A percentile compares a stretch with the other conserved stretches of the same genome.
Conservation (phyloP, 202 grass and related monocot species). For the Saccharum hybrid region DNA sequence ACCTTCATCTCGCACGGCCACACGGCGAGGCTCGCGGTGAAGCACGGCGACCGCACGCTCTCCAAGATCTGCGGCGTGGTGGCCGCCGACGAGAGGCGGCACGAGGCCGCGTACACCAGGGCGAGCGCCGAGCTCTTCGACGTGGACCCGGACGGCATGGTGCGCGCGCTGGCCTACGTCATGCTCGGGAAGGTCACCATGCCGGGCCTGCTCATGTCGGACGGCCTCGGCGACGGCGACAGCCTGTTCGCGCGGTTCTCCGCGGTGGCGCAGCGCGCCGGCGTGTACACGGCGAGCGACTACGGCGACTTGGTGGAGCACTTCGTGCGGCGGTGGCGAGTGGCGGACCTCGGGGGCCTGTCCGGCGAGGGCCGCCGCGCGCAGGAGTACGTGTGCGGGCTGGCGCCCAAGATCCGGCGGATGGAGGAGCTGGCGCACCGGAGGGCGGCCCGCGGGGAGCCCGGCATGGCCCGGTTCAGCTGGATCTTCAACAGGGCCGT, state of each 20-base stretch:
- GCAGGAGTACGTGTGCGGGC: conserved; percentile 63
- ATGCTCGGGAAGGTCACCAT: conserved; percentile 70
- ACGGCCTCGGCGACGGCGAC: neutral
- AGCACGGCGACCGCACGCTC: conserved; percentile 51
- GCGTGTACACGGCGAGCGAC: conserved; percentile 69
- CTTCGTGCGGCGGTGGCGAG: conserved; percentile 56
- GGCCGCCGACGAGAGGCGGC: conserved; percentile 72
- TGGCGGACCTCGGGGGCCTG: conserved; percentile 48
- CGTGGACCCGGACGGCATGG: conserved; percentile 58
- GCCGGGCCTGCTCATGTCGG: conserved; percentile 56
- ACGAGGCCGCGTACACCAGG: conserved; percentile 59
- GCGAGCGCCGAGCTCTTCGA: conserved; percentile 53
- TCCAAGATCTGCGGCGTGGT: conserved; percentile 62
- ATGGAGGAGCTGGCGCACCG: conserved; percentile 43
- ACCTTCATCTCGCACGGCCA: conserved; percentile 58
- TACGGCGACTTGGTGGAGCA: conserved; percentile 70
- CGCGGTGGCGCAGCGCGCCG: conserved; percentile 50
- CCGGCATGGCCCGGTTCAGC: conserved; percentile 8
- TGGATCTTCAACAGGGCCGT: conserved; percentile 56
- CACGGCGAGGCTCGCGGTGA: conserved; percentile 54
- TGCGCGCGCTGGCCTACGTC: conserved; percentile 56
- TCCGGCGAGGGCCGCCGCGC: conserved; percentile 58
- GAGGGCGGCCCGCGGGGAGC: neutral
- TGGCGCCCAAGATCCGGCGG: conserved; percentile 48
- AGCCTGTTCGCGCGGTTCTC: conserved; percentile 60